phyloP scores from a whole-genome alignment of 2,329 filamentous ascomycete genomes.

The Didymella lethalis region DNA sequence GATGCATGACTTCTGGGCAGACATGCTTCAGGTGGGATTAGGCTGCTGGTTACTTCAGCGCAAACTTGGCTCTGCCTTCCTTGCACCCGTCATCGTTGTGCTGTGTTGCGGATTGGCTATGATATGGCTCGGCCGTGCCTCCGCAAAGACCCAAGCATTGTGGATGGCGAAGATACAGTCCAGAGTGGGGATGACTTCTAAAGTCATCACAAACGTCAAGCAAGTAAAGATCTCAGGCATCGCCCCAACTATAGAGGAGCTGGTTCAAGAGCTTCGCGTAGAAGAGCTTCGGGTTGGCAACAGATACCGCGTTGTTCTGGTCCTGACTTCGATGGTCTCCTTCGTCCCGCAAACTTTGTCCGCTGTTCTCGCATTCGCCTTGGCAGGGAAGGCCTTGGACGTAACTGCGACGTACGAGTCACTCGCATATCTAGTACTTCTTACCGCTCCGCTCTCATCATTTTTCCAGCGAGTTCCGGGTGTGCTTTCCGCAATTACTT shows the following conservation, averaged over 20 bases:
- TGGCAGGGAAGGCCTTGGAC: background rate
- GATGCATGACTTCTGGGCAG: background rate
- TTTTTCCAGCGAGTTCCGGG: background rate
- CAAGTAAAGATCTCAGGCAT: background rate
- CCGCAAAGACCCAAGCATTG: background rate
- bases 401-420: background rate
- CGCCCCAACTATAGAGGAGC: background rate
- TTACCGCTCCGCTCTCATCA: background rate
- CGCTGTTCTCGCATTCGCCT: background rate
- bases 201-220: background rate
- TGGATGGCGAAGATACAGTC: background rate
- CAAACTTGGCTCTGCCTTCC: background rate
- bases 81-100: background rate
- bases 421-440: background rate
- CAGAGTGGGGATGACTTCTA: background rate
- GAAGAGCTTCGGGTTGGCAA: background rate
- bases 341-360: background rate
- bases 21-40: background rate
- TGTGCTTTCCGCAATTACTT: background rate
- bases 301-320: background rate
- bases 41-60: background rate
- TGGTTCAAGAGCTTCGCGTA: background rate
- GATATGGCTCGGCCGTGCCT: background rate
- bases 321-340: background rate
- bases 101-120: background rate